A percentile compares a stretch with the other conserved stretches of the same genome.
phyloP scores from a whole-genome alignment of 129 eudicot species.

The Arctium lappa region DNA sequence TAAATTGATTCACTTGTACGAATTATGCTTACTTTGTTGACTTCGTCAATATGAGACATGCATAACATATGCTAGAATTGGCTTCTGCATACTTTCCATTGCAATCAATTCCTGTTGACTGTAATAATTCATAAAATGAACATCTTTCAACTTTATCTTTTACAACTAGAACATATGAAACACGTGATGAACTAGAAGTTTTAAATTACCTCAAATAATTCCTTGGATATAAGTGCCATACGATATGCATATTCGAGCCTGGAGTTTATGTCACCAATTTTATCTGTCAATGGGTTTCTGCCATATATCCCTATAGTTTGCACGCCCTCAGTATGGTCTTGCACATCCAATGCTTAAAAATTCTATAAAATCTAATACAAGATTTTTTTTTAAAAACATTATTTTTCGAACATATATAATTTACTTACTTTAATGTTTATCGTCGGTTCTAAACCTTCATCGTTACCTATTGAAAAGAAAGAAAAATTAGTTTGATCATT shows the following conservation, averaged over 20 bases:
- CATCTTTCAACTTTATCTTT: neutral
- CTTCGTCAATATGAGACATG: constrained; percentile 16
- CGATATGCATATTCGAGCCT: constrained; percentile 31
- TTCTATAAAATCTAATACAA: too few relatives aligned
- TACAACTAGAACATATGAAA: neutral
- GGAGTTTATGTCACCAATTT: constrained; percentile 17
- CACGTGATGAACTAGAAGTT: neutral
- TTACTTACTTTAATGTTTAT: constrained; percentile 22
- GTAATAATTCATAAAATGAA: neutral
- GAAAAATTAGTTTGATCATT: too few relatives aligned
- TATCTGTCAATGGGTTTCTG: constrained; percentile 35
- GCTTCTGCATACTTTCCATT: constrained; percentile 35
- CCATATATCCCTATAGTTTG: constrained; percentile 31
- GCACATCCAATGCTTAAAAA: neutral
- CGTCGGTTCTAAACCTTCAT: constrained; percentile 16
- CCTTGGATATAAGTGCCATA: constrained; percentile 36
- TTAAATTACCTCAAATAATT: constrained; percentile 29
- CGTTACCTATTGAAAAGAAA: constrained; percentile 20
- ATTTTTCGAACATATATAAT: neutral
- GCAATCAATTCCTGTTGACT: constrained; percentile 24
- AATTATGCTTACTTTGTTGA: constrained; percentile 18
- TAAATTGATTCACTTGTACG: too few relatives aligned
- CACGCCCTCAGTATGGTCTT: neutral
- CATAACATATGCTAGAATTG: constrained; percentile 19
- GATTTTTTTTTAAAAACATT: neutral